phyloP scores from a whole-genome alignment of 768 basidiomycete genomes.

The Boletus vinaceobasis region DNA sequence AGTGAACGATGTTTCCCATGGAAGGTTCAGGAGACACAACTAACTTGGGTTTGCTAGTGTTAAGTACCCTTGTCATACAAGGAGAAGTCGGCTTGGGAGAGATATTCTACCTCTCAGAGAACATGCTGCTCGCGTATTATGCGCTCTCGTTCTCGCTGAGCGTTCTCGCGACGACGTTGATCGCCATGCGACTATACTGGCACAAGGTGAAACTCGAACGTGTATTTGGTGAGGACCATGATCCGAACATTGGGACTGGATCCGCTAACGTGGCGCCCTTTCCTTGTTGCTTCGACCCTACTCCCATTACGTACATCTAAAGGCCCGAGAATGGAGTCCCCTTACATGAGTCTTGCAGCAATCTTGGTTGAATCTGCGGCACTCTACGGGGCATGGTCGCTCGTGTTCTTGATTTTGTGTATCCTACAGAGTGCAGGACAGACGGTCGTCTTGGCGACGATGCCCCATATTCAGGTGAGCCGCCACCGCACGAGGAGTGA shows the following conservation, averaged over 20 bases:
- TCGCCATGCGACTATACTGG: slow-evolving; percentile 23
- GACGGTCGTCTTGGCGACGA: slow-evolving; percentile 21
- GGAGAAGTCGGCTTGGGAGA: slow-evolving; percentile 14
- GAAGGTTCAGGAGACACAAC: background rate
- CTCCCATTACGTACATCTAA: slow-evolving; percentile 2
- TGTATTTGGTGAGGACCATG: slow-evolving; percentile 22
- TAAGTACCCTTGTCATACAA: slow-evolving; percentile 20
- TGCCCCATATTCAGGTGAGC: slow-evolving; percentile 23
- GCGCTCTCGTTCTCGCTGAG: slow-evolving; percentile 24
- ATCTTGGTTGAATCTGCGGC: slow-evolving; percentile 25
- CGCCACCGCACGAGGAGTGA: no score
- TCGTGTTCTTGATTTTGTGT: slow-evolving; percentile 21
- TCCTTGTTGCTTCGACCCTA: background rate
- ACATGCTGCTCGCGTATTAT: slow-evolving; percentile 23
- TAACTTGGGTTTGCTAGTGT: slow-evolving; percentile 3
- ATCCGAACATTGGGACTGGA: background rate
- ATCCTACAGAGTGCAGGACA: slow-evolving; percentile 14
- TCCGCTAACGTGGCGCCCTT: background rate
- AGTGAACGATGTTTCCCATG: background rate
- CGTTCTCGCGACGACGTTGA: slow-evolving; percentile 21
- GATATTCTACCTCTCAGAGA: slow-evolving; percentile 22
- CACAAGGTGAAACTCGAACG: slow-evolving; percentile 24
- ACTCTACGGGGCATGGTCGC: slow-evolving; percentile 24
- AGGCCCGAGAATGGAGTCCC: slow-evolving; percentile 14
- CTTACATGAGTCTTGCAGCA: slow-evolving; percentile 22